Base-by-base conservation (phyloP, 176 grass and related monocot genomes). In the Metroxylon sagu region DNA sequence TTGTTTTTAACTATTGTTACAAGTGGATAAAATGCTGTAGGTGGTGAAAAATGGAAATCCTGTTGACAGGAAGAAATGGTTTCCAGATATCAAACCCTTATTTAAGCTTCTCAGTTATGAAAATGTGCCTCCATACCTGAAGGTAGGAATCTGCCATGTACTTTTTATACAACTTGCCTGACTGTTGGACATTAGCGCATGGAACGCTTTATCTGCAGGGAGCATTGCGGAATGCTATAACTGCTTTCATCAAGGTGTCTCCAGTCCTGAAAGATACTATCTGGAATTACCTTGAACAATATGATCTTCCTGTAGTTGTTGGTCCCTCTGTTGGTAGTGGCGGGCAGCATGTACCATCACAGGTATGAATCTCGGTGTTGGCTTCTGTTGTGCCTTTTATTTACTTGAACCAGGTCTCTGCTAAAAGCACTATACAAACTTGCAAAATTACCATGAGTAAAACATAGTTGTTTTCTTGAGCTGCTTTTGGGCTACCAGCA, bases 51-150 rank as follows among this genome's bases (percentile, higher is more conserved):
- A 97, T 85, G 92, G 92, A 76, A 91, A 91, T 90, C 75, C 75
- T 72, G 70, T 52, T 27, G 92, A 90, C 71, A 74, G 81, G 67
- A 88, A 60, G 72, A 84, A 86, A 69, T 97, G 92, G 92, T 97
- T 97, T 66, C 78, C 77, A 76, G 86, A 97, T 58, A 85, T 97
- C 18, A 87, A 97, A 65, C 78, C 92, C 61, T 78, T 97, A 53
- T 97, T 97, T 78, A 97, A 91, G 69, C 92, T 97, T 79, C 92
- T 97, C 25, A 71, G 87, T 74, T 97, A 91, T 73, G 87, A 97
- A 73, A 97, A 90, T 75, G 87, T 97, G 58, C 87, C 92, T n/a
- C 92, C 87, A 17, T 97, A 82, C 77, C 82, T 97, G 70, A 97
- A 97, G 92, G 92, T 97, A 68, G 48, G 57, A 29, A 48, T 21